Percentiles rank a stretch among this genome's conserved stretches.
These are phyloP conservation scores for Hypomyces rosellus DNA, from an alignment of 2,329 filamentous ascomycete species.

Conservation along the genomic window DNA sequence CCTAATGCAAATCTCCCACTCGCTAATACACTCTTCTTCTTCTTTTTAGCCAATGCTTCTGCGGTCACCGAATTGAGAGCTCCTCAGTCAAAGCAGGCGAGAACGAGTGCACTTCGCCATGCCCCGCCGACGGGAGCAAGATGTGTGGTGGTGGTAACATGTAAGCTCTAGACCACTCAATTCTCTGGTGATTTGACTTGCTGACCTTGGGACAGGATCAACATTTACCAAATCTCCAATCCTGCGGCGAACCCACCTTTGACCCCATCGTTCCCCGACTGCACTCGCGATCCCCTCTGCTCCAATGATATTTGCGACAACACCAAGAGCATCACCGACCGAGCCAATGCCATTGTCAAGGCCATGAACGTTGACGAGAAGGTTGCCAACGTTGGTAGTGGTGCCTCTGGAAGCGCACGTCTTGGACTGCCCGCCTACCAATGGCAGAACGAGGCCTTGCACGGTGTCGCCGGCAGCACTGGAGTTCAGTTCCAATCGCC, in stretches of 20 bases:
- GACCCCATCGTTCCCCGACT: conserved; percentile 19
- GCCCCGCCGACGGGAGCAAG: conserved; percentile 11
- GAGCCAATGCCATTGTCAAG: conserved; percentile 25
- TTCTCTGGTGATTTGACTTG: not conserved
- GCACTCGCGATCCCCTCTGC: conserved; percentile 21
- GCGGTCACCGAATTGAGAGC: conserved; percentile 12
- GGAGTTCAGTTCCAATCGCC: conserved; percentile 35
- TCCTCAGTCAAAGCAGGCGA: conserved; percentile 12
- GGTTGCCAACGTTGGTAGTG: conserved; percentile 21
- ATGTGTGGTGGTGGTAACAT: conserved; percentile 12
- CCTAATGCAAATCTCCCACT: too few species aligned
- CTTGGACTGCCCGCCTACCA: conserved; percentile 53
- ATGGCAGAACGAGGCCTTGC: conserved; percentile 58
- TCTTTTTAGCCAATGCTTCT: conserved; percentile 13
- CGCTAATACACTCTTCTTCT: not conserved
- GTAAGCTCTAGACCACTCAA: conserved; percentile 4
- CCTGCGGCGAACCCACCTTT: conserved; percentile 10
- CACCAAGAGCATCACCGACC: conserved; percentile 20
- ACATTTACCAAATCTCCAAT: conserved; percentile 12
- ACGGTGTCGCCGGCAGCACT: conserved; percentile 50
- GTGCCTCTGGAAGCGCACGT: conserved; percentile 39
- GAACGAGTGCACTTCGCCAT: conserved; percentile 9
- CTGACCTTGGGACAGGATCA: conserved; percentile 8
- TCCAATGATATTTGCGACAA: conserved; percentile 40
- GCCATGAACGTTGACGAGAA: conserved; percentile 29